Evolutionary conservation across 2,329 filamentous ascomycete species (phyloP).

Genomic region (Periconia digitata): DNA sequence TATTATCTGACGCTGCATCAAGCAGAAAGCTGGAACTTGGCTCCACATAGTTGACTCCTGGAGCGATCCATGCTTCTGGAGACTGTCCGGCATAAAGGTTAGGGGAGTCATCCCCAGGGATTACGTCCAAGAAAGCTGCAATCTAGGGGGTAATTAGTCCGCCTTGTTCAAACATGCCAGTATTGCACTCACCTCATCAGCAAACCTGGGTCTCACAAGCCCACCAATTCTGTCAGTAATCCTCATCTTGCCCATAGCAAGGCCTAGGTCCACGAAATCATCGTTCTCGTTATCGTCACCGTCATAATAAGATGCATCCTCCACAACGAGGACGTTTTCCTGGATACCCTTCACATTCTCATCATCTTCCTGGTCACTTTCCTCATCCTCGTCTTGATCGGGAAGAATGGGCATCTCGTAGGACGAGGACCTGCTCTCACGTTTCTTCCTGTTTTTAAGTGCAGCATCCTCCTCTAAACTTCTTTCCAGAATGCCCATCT

Average conservation of each 20-base stretch:
- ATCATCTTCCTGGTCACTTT: slow-evolving; percentile 57
- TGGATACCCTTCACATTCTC: slow-evolving; percentile 63
- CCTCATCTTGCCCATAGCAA: slow-evolving; percentile 69
- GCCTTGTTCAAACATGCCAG: neutral
- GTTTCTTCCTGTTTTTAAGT: slow-evolving; percentile 38
- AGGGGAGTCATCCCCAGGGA: slow-evolving; percentile 18
- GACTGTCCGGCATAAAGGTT: slow-evolving; percentile 16
- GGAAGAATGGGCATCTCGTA: slow-evolving; percentile 17
- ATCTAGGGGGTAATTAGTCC: slow-evolving; percentile 21
- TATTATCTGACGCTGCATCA: slow-evolving; percentile 49
- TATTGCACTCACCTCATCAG: slow-evolving; percentile 62
- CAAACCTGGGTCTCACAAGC: slow-evolving; percentile 68
- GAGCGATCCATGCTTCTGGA: slow-evolving; percentile 57
- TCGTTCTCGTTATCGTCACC: slow-evolving; percentile 68
- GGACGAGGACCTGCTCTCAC: neutral
- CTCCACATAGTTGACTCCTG: slow-evolving; percentile 66
- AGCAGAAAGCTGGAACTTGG: slow-evolving; percentile 71
- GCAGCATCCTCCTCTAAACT: slow-evolving; percentile 70
- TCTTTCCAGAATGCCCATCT: slow-evolving; percentile 71
- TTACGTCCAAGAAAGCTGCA: slow-evolving; percentile 27
- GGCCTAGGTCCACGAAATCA: slow-evolving; percentile 71
- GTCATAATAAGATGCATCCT: slow-evolving; percentile 70
- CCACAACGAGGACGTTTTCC: slow-evolving; percentile 62
- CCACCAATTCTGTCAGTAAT: slow-evolving; percentile 76
- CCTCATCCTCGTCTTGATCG: slow-evolving; percentile 49